Evolutionary conservation across 1,139 yeast species (phyloP).

Genomic region (Pichia sp.): DNA sequence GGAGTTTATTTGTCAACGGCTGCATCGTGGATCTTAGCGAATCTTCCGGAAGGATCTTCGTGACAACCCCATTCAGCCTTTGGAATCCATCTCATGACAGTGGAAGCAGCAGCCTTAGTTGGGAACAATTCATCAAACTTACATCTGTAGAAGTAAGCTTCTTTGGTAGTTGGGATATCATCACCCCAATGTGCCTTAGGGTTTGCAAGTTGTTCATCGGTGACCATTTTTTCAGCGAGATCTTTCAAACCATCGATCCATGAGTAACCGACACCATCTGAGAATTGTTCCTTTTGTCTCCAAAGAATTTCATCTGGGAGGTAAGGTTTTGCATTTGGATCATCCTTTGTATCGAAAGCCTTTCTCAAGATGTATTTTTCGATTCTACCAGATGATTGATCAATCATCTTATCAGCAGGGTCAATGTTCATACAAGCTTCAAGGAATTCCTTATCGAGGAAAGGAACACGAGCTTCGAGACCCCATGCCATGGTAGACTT

Average conservation of each 20-base stretch:
- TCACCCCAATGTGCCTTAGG: constrained; percentile 96
- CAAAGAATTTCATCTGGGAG: constrained; percentile 93
- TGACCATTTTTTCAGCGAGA: constrained; percentile 76
- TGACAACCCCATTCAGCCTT: constrained; percentile 99
- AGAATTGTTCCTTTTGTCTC: constrained; percentile 99
- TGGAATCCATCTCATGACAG: constrained; percentile 99
- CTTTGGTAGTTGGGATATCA: constrained; percentile 94
- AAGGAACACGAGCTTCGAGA: constrained; percentile 98
- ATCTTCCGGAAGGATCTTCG: constrained; percentile 98
- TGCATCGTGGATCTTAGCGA: constrained; percentile 78
- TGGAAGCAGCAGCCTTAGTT: constrained; percentile 83
- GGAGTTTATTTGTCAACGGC: constrained; percentile 31
- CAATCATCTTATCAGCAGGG: constrained; percentile 86
- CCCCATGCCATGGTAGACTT: constrained; percentile 99
- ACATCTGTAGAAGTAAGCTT: constrained; percentile 98
- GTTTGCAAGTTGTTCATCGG: constrained; percentile 82
- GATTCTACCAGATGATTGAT: constrained; percentile 59
- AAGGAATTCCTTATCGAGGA: constrained; percentile 89
- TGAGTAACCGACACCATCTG: constrained; percentile 99
- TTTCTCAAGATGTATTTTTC: constrained; percentile 95
- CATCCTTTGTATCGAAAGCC: constrained; percentile 87
- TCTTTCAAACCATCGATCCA: constrained; percentile 99
- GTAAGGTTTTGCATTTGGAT: constrained; percentile 67
- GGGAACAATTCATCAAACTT: constrained; percentile 93
- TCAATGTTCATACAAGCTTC: constrained; percentile 91